Conservation (phyloP, 805 yeast genomes). For the Candida mattraensis region DNA sequence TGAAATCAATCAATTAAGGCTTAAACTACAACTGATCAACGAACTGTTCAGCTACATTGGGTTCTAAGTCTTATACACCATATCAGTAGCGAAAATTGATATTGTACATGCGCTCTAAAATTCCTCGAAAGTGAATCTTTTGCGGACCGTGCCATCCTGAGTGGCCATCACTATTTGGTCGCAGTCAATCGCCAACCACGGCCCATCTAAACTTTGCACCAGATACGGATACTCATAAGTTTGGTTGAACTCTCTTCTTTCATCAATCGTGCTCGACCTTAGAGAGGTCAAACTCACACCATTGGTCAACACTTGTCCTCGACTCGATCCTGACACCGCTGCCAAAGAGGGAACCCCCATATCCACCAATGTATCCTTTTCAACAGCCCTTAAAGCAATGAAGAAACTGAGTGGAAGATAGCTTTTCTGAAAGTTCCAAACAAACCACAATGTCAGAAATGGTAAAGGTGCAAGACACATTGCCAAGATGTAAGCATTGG, state of each 20-base stretch:
- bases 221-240: slow-evolving; percentile 78
- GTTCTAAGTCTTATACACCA: slow-evolving; percentile 1
- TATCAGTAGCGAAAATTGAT: neutral
- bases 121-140: slow-evolving; percentile 29
- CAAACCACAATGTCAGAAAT: slow-evolving; percentile 56
- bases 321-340: neutral
- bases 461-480: slow-evolving; percentile 76
- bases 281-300: slow-evolving; percentile 22
- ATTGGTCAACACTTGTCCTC: slow-evolving; percentile 4
- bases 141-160: slow-evolving; percentile 33
- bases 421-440: slow-evolving; percentile 80
- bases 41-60: slow-evolving; percentile 20
- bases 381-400: slow-evolving; percentile 82
- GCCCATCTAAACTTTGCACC: slow-evolving; percentile 74
- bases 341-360: slow-evolving; percentile 3
- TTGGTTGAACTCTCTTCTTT: slow-evolving; percentile 67
- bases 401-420: slow-evolving; percentile 79
- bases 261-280: slow-evolving; percentile 63
- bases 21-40: slow-evolving; percentile 20
- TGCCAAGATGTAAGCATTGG: slow-evolving; percentile 76
- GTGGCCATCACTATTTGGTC: slow-evolving; percentile 51
- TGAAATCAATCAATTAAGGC: slow-evolving; percentile 27
- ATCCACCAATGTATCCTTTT: slow-evolving; percentile 10
- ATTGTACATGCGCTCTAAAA: slow-evolving; percentile 14
- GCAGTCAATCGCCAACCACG: slow-evolving; percentile 73